phyloP scores from a whole-genome alignment of 768 basidiomycete genomes.

The Collybia nuda region DNA sequence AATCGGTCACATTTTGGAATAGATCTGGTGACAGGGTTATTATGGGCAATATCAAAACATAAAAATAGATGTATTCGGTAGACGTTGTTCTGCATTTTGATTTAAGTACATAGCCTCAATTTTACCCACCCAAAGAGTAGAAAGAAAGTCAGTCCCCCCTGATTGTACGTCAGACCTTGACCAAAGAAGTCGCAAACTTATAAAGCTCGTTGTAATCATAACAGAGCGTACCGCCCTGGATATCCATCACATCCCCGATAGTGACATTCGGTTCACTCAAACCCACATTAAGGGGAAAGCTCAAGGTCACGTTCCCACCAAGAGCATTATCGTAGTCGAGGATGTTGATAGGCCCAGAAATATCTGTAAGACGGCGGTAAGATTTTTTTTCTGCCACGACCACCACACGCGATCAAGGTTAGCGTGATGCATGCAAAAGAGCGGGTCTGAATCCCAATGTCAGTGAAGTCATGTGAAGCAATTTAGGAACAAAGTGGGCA shows the following conservation, averaged over 20 bases:
- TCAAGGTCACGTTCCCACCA: slow-evolving; percentile 21
- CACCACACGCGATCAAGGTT: slow-evolving; percentile 22
- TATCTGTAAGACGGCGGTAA: slow-evolving; percentile 11
- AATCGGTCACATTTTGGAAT: too few species aligned
- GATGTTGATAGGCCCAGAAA: slow-evolving; percentile 18
- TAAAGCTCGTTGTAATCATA: slow-evolving; percentile 16
- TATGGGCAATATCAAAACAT: too few species aligned
- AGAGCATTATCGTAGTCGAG: slow-evolving; percentile 16
- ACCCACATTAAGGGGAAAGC: slow-evolving; percentile 18
- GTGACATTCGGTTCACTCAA: slow-evolving; percentile 16
- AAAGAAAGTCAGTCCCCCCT: too few species aligned
- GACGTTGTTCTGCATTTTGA: too few species aligned
- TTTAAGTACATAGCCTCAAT: too few species aligned
- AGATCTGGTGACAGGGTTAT: too few species aligned
- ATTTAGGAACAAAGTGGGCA: background rate
- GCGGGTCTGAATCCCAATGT: slow-evolving; percentile 11
- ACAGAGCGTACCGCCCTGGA: slow-evolving; percentile 14
- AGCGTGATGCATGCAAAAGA: slow-evolving; percentile 24
- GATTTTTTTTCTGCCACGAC: slow-evolving; percentile 18
- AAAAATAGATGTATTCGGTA: too few species aligned
- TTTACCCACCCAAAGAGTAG: too few species aligned
- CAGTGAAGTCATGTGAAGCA: too few species aligned
- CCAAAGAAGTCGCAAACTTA: too few species aligned
- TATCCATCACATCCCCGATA: slow-evolving; percentile 22
- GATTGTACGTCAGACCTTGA: too few species aligned